Base-by-base conservation (phyloP, 2,329 filamentous ascomycete genomes). In the Capronia americana region DNA sequence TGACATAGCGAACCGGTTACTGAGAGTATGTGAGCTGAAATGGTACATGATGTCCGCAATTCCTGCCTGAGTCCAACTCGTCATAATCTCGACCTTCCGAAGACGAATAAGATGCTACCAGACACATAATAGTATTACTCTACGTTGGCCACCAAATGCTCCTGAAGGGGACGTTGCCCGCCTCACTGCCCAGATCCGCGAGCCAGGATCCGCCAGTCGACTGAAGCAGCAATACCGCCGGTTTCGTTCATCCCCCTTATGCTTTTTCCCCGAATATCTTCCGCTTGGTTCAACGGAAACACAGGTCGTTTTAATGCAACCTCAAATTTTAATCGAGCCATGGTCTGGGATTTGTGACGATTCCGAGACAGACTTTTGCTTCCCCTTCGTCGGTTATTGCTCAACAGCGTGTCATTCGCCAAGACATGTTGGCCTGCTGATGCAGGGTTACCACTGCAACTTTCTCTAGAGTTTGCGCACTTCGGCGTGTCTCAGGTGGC, bases 171-270 rank as follows among this genome's bases (percentile, higher is more conserved):
- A 23, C n/a, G 46, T 24, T 17, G 34, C 11, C 12, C 34, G 34
- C 38, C 38, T 44, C 17, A 44, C 38, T n/a, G 38, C 38, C 38
- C 17, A 44, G 3, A 44, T n/a, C 5, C 17, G 38, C 38, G 12
- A 44, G 17, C 17, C 38, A 44, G 38, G 17, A 24, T 24, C 48
- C 23, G 57, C 44, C 44, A 59, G 20, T 12, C 41, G 57, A 61
- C 64, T 30, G 57, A 66, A 58, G 54, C 26, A 66, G 64, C 44
- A 62, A 62, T 58, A 62, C 38, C 59, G 64, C 64, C 64, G 64
- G 53, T 24, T 20, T 59, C 38, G 38, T 44, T 44, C 38, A 44
- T 54, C 17, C 34, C 10, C 20, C 30, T 14, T 54, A 10, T 32
- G 20, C 28, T 2, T 28, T 48, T 48, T 51, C 23, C 20, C 51